Conservation (phyloP, 2,329 filamentous ascomycete genomes). For the Penicillium sp. region DNA sequence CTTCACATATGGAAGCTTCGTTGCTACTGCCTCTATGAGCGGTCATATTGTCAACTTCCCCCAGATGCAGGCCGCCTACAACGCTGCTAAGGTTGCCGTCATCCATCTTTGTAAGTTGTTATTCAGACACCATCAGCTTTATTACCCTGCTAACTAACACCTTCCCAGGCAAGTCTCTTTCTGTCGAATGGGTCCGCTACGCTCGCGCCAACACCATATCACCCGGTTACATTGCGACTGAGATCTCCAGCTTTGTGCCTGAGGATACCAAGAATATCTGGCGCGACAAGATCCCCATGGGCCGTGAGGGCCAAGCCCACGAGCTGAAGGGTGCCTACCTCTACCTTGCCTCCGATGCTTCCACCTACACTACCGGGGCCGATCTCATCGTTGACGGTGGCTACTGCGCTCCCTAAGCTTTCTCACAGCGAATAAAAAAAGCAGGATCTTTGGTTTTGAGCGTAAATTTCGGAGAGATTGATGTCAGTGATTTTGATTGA, state of each 20-base stretch:
- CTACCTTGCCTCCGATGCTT: constrained; percentile 77
- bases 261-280: constrained; percentile 69
- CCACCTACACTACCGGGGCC: constrained; percentile 75
- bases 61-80: constrained; percentile 72
- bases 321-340: constrained; percentile 83
- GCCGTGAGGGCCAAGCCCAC: constrained; percentile 67
- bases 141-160: constrained; percentile 21
- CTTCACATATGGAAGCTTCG: constrained; percentile 67
- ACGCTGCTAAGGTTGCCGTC: constrained; percentile 67
- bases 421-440: neutral
- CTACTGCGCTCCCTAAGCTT: constrained; percentile 48
- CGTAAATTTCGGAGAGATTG: neutral
- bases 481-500: neutral
- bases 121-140: constrained; percentile 50
- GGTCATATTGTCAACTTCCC: constrained; percentile 77
- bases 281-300: constrained; percentile 79
- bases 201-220: constrained; percentile 71
- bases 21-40: constrained; percentile 76
- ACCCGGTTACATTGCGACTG: constrained; percentile 74
- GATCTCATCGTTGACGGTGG: constrained; percentile 76
- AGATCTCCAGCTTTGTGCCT: constrained; percentile 66
- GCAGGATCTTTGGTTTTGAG: neutral
- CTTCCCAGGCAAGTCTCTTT: constrained; percentile 62
- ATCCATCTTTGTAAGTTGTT: constrained; percentile 47
- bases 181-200: constrained; percentile 75